Conservation (phyloP, 73 alveolate genomes). For the Symbiodinium pilosum region DNA sequence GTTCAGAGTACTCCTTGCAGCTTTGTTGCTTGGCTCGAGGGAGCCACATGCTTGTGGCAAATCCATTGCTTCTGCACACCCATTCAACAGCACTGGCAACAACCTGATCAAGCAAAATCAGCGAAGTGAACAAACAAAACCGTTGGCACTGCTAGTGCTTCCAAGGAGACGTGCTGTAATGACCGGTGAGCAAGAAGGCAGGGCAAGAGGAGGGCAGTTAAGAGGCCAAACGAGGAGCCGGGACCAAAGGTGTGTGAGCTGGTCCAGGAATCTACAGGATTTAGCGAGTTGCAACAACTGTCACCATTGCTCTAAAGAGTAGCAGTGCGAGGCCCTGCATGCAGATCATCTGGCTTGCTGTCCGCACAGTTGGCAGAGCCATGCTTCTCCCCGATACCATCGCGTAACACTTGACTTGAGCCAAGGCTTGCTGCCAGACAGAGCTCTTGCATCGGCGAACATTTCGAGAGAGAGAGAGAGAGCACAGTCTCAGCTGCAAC, state of each 20-base stretch:
- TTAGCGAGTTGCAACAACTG: no score
- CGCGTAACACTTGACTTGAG: not conserved
- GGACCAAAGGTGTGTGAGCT: no score
- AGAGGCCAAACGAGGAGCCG: no score
- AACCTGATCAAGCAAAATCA: slow-evolving; percentile 17
- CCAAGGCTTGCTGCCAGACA: not conserved
- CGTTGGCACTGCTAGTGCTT: no score
- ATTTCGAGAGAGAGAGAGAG: no score
- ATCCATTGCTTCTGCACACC: slow-evolving; percentile 39
- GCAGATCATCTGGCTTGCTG: not conserved
- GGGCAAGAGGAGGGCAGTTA: no score
- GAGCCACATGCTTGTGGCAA: slow-evolving; percentile 39
- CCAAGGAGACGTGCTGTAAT: no score
- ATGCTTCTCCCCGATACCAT: no score
- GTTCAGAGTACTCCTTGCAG: not conserved
- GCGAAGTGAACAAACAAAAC: no score
- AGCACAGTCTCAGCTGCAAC: not conserved
- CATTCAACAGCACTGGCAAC: slow-evolving; percentile 6
- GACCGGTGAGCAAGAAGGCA: no score
- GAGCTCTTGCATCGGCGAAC: not conserved
- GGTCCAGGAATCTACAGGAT: no score
- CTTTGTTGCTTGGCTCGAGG: slow-evolving; percentile 6
- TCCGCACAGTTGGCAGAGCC: not conserved
- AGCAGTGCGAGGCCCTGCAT: not conserved
- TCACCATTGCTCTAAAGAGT: not conserved